Conservation (phyloP, 805 yeast genomes). For the Starmerella gropengiesseri region DNA sequence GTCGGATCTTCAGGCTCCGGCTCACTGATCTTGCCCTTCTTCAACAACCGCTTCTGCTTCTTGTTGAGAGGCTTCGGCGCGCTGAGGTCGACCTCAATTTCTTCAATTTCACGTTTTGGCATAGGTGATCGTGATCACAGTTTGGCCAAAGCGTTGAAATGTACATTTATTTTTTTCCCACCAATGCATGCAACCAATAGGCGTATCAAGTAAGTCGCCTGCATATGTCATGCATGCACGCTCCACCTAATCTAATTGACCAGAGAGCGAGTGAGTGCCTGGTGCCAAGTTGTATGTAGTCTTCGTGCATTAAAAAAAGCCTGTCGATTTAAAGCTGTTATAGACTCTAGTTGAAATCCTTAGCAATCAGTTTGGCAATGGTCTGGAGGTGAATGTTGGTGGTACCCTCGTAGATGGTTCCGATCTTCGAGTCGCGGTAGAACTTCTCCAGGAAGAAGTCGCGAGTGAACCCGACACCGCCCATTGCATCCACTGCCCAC, state of each 20-base stretch:
- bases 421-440: slow-evolving; percentile 37
- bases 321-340: neutral
- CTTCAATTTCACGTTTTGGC: slow-evolving; percentile 28
- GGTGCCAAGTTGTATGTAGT: too few species aligned
- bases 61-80: slow-evolving; percentile 78
- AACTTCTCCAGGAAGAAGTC: slow-evolving; percentile 36
- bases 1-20: slow-evolving; percentile 26
- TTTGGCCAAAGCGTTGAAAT: neutral
- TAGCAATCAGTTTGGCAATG: slow-evolving; percentile 34
- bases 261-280: too few species aligned
- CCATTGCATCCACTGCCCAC: slow-evolving; percentile 39
- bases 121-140: neutral
- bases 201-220: neutral
- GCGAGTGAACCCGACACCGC: slow-evolving; percentile 39
- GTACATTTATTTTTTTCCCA: neutral
- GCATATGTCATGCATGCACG: neutral
- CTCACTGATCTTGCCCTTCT: slow-evolving; percentile 43
- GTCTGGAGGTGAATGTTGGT: slow-evolving; percentile 37
- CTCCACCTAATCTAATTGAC: too few species aligned
- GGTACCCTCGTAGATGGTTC: slow-evolving; percentile 38
- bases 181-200: neutral
- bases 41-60: slow-evolving; percentile 76
- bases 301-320: too few species aligned
- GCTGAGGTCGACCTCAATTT: slow-evolving; percentile 33
- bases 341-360: slow-evolving; percentile 21